These are phyloP conservation scores for Talaromyces nanjingensis DNA, from an alignment of 495 filamentous ascomycete species.

Conservation along the genomic window DNA sequence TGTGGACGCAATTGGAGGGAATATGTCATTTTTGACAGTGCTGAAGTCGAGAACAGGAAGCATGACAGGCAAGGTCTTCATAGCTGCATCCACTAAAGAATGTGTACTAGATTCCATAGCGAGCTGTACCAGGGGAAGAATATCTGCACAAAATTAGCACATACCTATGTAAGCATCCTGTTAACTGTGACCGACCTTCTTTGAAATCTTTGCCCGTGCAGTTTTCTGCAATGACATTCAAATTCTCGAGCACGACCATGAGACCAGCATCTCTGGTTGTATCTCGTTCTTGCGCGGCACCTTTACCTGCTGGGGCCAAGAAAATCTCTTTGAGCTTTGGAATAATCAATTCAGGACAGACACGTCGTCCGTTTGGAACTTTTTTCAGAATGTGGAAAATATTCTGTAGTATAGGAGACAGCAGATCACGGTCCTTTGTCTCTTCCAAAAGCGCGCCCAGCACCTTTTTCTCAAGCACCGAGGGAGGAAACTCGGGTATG, in stretches of 20 bases:
- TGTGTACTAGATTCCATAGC: constrained; percentile 86
- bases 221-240: constrained; percentile 64
- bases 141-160: constrained; percentile 44
- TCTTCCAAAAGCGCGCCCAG: constrained; percentile 85
- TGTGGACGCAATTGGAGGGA: constrained; percentile 79
- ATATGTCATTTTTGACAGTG: constrained; percentile 92
- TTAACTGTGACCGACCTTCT: constrained; percentile 52
- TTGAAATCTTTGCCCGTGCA: constrained; percentile 91
- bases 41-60: constrained; percentile 85
- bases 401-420: constrained; percentile 80
- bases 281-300: constrained; percentile 58
- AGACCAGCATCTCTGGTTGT: constrained; percentile 80
- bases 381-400: constrained; percentile 78
- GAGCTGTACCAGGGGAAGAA: constrained; percentile 74
- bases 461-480: constrained; percentile 90
- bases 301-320: constrained; percentile 44
- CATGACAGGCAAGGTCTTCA: constrained; percentile 65
- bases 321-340: constrained; percentile 82
- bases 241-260: constrained; percentile 80
- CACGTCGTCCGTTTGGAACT: constrained; percentile 66
- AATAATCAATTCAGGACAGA: constrained; percentile 76
- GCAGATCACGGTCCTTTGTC: constrained; percentile 78
- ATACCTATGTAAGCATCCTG: not conserved
- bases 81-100: constrained; percentile 73
- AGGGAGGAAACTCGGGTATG: constrained; percentile 80